These are phyloP conservation scores for Fusarium sp. DNA, from an alignment of 2,329 filamentous ascomycete species.

Conservation along the genomic window DNA sequence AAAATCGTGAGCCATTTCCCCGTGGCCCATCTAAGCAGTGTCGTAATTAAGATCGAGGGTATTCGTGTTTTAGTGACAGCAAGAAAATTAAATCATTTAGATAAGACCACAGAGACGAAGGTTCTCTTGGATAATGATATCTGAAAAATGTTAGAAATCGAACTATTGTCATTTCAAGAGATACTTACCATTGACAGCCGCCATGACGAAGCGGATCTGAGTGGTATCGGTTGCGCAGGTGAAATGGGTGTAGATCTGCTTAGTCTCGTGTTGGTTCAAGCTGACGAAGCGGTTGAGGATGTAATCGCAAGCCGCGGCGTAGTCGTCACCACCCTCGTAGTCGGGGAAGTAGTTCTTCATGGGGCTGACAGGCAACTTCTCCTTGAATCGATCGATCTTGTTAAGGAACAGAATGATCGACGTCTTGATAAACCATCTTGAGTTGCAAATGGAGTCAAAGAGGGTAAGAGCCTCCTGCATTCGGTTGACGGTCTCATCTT, in stretches of 20 bases:
- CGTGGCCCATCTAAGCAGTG: conserved; percentile 52
- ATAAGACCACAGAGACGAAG: conserved; percentile 96
- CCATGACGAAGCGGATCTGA: conserved; percentile 99
- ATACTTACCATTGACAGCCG: conserved; percentile 91
- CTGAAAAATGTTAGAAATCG: conserved; percentile 65
- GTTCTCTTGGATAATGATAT: conserved; percentile 99
- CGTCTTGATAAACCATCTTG: conserved; percentile 89
- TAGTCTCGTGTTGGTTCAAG: conserved; percentile 98
- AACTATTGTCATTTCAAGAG: background rate
- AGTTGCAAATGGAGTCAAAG: conserved; percentile 89
- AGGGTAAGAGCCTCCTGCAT: conserved; percentile 91
- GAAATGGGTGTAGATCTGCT: conserved; percentile 99
- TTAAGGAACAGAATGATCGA: conserved; percentile 90
- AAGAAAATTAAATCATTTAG: conserved; percentile 65
- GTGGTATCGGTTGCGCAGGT: conserved; percentile 98
- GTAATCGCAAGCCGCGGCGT: conserved; percentile 95
- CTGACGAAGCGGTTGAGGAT: conserved; percentile 98
- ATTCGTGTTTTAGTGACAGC: conserved; percentile 55
- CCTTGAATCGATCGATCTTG: conserved; percentile 91
- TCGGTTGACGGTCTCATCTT: conserved; percentile 95
- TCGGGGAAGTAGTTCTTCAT: conserved; percentile 92
- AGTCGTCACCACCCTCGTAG: conserved; percentile 95
- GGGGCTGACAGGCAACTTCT: conserved; percentile 83
- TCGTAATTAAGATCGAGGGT: conserved; percentile 58
- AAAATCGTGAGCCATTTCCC: conserved; percentile 54